A percentile compares a stretch with the other conserved stretches of the same genome.
phyloP scores from a whole-genome alignment of 169 alveolate genomes.

The Cryptosporidium felis region DNA sequence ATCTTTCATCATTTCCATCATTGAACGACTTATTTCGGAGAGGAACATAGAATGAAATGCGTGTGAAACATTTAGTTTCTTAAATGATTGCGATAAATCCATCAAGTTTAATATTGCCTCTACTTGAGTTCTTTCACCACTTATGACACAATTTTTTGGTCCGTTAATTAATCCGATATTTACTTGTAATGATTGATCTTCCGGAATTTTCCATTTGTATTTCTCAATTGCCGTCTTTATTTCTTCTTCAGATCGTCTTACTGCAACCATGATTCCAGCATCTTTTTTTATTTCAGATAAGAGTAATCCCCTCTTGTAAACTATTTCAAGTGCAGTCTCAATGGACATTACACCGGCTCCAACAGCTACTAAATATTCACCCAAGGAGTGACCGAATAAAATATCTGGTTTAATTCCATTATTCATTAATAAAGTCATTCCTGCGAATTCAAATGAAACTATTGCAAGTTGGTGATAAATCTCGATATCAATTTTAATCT shows the following conservation, averaged over 20 bases:
- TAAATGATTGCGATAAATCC: constrained; percentile 14
- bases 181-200: constrained; percentile 2
- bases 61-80: constrained; percentile 70
- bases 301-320: constrained; percentile 62
- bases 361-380: constrained; percentile 78
- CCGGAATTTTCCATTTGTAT: background rate
- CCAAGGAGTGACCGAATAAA: constrained; percentile 77
- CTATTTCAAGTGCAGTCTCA: constrained; percentile 68
- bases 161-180: constrained; percentile 72
- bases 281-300: constrained; percentile 21
- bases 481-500: constrained; percentile 4
- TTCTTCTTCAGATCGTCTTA: constrained; percentile 71
- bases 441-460: constrained; percentile 51
- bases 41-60: constrained; percentile 75
- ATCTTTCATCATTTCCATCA: constrained; percentile 16
- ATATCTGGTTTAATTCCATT: constrained; percentile 69
- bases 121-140: constrained; percentile 76
- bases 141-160: constrained; percentile 78
- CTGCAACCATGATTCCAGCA: constrained; percentile 74
- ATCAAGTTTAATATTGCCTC: constrained; percentile 49
- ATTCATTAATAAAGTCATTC: constrained; percentile 5
- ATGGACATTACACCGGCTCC: constrained; percentile 72
- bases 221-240: constrained; percentile 26
- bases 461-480: constrained; percentile 62
- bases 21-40: constrained; percentile 23